Percentiles rank a stretch among this genome's conserved stretches.
Conservation (phyloP, 495 filamentous ascomycete species). For the Mytilinidion resinicola region DNA sequence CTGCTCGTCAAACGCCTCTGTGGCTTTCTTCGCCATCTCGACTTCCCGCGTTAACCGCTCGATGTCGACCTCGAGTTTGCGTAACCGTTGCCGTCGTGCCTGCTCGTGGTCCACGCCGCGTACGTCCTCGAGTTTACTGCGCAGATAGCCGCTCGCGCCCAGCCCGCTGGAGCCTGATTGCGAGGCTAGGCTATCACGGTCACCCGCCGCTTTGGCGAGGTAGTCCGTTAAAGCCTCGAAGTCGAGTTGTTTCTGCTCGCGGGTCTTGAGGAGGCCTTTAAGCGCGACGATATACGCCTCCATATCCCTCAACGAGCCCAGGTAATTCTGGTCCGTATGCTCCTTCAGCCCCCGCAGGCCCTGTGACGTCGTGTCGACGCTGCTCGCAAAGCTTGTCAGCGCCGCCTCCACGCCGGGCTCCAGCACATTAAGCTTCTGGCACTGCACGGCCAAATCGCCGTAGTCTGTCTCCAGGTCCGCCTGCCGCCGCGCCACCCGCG, state of each 20-base stretch:
- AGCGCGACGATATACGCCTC: slow-evolving; percentile 78
- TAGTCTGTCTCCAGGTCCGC: slow-evolving; percentile 85
- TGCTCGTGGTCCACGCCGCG: slow-evolving; percentile 96
- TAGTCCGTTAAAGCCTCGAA: slow-evolving; percentile 95
- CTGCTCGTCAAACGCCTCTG: slow-evolving; percentile 88
- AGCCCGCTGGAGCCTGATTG: slow-evolving; percentile 48
- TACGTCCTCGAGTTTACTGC: slow-evolving; percentile 93
- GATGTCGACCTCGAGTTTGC: slow-evolving; percentile 86
- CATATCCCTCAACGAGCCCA: slow-evolving; percentile 88
- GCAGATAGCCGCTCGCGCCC: slow-evolving; percentile 78
- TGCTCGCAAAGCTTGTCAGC: slow-evolving; percentile 75
- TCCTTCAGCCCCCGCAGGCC: slow-evolving; percentile 75
- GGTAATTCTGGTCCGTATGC: slow-evolving; percentile 91
- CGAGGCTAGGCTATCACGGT: slow-evolving; percentile 77
- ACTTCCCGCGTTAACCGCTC: slow-evolving; percentile 83
- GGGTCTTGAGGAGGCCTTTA: slow-evolving; percentile 80
- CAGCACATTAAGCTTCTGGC: slow-evolving; percentile 83
- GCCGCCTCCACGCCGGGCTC: slow-evolving; percentile 80
- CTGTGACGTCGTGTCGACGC: slow-evolving; percentile 72
- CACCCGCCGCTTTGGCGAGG: slow-evolving; percentile 79
- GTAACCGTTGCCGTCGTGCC: slow-evolving; percentile 71
- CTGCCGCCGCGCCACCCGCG: slow-evolving; percentile 80
- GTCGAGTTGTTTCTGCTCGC: slow-evolving; percentile 96
- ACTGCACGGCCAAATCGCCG: slow-evolving; percentile 82
- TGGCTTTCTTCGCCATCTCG: slow-evolving; percentile 73